phyloP scores from a whole-genome alignment of 2,329 filamentous ascomycete species.

The Xylariales sp. region DNA sequence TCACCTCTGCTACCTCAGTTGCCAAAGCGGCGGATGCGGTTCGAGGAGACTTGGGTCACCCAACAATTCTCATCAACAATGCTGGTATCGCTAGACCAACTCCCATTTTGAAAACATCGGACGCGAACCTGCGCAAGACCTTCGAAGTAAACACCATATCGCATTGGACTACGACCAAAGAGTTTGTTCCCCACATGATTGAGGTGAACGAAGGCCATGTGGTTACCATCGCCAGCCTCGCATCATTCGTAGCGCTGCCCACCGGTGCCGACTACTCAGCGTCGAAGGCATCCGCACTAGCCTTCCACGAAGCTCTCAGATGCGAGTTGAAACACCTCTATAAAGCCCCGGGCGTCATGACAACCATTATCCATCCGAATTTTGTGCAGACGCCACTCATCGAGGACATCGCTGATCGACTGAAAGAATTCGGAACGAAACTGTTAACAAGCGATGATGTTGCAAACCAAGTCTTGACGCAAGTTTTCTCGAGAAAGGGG shows the following conservation, averaged over 20 bases:
- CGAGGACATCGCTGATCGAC: constrained; percentile 20
- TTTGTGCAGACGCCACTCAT: constrained; percentile 47
- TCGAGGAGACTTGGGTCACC: constrained; percentile 27
- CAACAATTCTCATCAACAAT: constrained; percentile 36
- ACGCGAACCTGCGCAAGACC: constrained; percentile 34
- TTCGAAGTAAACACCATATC: constrained; percentile 44
- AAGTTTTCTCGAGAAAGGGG: constrained; percentile 43
- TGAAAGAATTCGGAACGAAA: constrained; percentile 25
- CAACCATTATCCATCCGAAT: constrained; percentile 29
- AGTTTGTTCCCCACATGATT: constrained; percentile 46
- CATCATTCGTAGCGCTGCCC: constrained; percentile 40
- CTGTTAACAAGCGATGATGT: constrained; percentile 35
- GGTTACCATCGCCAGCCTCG: constrained; percentile 48
- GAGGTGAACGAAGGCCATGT: constrained; percentile 45
- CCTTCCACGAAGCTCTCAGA: constrained; percentile 46
- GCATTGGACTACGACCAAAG: constrained; percentile 40
- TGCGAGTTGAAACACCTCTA: constrained; percentile 32
- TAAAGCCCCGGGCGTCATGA: constrained; percentile 31
- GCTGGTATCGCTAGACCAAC: constrained; percentile 35
- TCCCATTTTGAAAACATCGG: constrained; percentile 36
- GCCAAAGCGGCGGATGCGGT: constrained; percentile 34
- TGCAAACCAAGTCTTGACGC: constrained; percentile 42
- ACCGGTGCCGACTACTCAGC: constrained; percentile 47
- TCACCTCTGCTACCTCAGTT: constrained; percentile 42
- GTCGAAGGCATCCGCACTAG: constrained; percentile 46